A percentile compares a stretch with the other conserved stretches of the same genome.
Conservation (phyloP, 1,284 basidiomycete genomes). For the Tetrapyrgos nigripes region DNA sequence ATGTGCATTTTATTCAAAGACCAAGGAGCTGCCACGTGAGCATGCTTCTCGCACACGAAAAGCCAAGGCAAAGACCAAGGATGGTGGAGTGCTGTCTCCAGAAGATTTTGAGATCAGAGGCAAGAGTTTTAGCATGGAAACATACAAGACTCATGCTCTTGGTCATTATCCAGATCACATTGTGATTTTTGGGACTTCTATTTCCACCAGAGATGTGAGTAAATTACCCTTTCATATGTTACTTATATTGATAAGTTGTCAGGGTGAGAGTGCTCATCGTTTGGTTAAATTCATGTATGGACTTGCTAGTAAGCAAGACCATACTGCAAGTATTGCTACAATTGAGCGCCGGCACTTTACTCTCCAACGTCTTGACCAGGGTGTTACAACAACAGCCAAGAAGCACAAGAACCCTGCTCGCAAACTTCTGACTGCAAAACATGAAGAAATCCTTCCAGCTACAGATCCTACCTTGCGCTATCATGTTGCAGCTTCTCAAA, state of each 20-base stretch:
- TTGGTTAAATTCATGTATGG: background rate
- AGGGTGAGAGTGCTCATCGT: background rate
- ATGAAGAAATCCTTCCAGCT: background rate
- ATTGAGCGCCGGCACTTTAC: background rate
- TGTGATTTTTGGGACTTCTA: slow-evolving; percentile 14
- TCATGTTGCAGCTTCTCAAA: background rate
- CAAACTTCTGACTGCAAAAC: slow-evolving; percentile 8
- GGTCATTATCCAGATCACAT: slow-evolving; percentile 11
- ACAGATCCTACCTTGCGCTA: background rate
- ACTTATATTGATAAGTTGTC: background rate
- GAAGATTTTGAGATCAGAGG: background rate
- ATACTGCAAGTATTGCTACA: background rate
- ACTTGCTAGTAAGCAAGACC: slow-evolving; percentile 1
- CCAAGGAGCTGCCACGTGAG: slow-evolving; percentile 10
- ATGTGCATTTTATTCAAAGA: slow-evolving; percentile 5
- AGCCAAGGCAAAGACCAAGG: too few relatives aligned
- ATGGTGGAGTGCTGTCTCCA: too few relatives aligned
- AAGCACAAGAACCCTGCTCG: too few relatives aligned
- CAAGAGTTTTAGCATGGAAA: background rate
- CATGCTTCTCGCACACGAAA: background rate
- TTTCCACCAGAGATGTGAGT: background rate
- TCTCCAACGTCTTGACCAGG: background rate
- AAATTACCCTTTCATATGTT: background rate
- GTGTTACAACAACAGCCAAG: too few relatives aligned
- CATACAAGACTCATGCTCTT: slow-evolving; percentile 15